Base-by-base conservation (phyloP, 768 basidiomycete genomes). In the Xerocomellus intermedius region DNA sequence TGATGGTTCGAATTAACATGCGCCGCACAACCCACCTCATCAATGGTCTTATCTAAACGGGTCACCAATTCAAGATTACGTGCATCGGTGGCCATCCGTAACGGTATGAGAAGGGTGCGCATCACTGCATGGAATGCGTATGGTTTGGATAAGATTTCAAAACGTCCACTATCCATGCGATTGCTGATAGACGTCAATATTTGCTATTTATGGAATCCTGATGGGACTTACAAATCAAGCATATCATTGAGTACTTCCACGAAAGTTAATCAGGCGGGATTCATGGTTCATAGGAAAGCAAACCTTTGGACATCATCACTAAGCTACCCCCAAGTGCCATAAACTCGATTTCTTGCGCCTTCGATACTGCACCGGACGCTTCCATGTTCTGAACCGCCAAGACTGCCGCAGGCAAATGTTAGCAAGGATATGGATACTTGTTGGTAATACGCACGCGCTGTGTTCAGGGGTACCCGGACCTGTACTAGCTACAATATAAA, bases 321-420 rank as follows among this genome's bases (percentile, higher is more conserved):
- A 94, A 72, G 63, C 86, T 89, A 2, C 89, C 89, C 62, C 85
- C 84, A 17, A 94, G 78, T 7, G 91, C 94, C 63, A 84, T 85
- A 65, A 94, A 94, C 75, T 97, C 94, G 53, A 95, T 84, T 57
- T 89, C 85, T 64, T 94, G 87, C 36, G 86, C 83, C 59, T 82
- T 84, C 2, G 81, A 79, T 42, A 96, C 81, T 2, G 82, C 80
- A 8, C 87, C 83, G 1, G 84, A 83, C 1, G 90, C 91, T 57
- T 89, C 86, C 81, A 96, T 86, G 65, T 98, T 96, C 73, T 97
- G 94, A 17, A 95, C 88, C 1, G 94, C 92, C 46, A 96, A 76
- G 14, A 94, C 74, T 77, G 48, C 12, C 48, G 55, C 45, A 32
- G 43, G 47, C 17, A 32, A 30, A 36, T 44, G 30, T 52, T 24